Percentiles rank a stretch among this genome's conserved stretches.
Conservation (phyloP, 305 asterid genomes). For the Euphrasia arctica region DNA sequence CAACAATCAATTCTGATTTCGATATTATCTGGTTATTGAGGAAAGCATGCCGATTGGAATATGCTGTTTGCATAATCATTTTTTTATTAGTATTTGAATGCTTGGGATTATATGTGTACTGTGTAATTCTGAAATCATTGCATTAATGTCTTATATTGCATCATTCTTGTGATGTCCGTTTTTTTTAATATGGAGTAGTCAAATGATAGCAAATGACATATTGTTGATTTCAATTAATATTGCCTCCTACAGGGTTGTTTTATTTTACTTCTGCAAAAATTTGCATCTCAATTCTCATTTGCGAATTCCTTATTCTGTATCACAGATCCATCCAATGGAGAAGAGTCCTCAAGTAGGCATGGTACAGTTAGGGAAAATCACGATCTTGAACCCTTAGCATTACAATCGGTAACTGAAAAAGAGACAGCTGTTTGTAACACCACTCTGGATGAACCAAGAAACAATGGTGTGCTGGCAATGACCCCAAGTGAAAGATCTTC, state of each 20-base stretch:
- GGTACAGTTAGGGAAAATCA: constrained; percentile 18
- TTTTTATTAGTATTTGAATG: constrained; percentile 5
- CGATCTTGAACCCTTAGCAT: constrained; percentile 21
- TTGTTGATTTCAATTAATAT: constrained; percentile 18
- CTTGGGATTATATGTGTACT: constrained; percentile 17
- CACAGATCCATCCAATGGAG: constrained; percentile 36
- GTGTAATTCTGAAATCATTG: constrained; percentile 14
- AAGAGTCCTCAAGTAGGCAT: constrained; percentile 25
- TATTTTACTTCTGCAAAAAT: constrained; percentile 22
- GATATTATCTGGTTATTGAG: constrained; percentile 9
- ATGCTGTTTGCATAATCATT: constrained; percentile 12
- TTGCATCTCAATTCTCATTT: constrained; percentile 20
- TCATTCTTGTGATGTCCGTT: constrained; percentile 18
- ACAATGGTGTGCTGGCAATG: constrained; percentile 23
- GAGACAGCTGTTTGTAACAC: constrained; percentile 23
- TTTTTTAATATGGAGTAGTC: constrained; percentile 12
- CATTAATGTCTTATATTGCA: constrained; percentile 21
- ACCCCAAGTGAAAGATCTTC: constrained; percentile 30
- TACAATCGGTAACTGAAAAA: constrained; percentile 20
- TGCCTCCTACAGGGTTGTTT: constrained; percentile 19
- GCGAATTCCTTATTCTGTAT: constrained; percentile 23
- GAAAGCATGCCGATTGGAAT: constrained; percentile 9
- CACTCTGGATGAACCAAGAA: constrained; percentile 25
- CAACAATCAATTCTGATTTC: constrained; percentile 20
- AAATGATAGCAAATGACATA: constrained; percentile 4